Percentiles rank a stretch among this genome's conserved stretches.
phyloP scores from a whole-genome alignment of 768 basidiomycete species.

The Leccinum pellstonianum region DNA sequence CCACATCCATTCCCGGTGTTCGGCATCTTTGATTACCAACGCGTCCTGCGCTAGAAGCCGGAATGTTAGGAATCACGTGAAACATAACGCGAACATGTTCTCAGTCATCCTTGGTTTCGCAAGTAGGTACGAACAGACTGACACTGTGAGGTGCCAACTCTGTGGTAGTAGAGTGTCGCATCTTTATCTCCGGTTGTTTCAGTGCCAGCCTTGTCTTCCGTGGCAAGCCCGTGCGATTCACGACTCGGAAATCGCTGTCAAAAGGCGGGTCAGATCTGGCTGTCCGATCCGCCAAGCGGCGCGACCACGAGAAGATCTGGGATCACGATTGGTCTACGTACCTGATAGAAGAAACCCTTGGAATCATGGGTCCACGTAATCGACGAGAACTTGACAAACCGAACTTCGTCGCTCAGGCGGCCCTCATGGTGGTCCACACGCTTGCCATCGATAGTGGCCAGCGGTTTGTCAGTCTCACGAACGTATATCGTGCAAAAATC shows the following conservation, averaged over 20 bases:
- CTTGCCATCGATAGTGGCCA: constrained; percentile 42
- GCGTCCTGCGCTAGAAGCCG: constrained; percentile 57
- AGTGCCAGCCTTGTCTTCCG: constrained; percentile 53
- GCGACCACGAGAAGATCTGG: not conserved
- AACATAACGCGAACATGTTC: not conserved
- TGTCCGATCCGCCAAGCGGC: not conserved
- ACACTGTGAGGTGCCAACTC: constrained; percentile 69
- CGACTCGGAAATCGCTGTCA: constrained; percentile 56
- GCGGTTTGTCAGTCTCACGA: constrained; percentile 58
- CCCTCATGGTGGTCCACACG: constrained; percentile 45
- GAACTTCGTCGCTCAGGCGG: constrained; percentile 62
- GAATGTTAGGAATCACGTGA: constrained; percentile 4
- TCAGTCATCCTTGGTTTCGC: constrained; percentile 8
- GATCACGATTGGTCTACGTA: constrained; percentile 15
- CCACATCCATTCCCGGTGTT: constrained; percentile 68
- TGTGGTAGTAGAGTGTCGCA: constrained; percentile 77
- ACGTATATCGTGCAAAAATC: constrained; percentile 71
- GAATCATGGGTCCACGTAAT: constrained; percentile 76
- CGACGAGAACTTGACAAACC: constrained; percentile 74
- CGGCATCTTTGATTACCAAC: constrained; percentile 60
- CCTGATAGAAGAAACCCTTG: constrained; percentile 85
- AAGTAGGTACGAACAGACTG: constrained; percentile 20
- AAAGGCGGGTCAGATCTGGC: constrained; percentile 3
- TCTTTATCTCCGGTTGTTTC: constrained; percentile 62
- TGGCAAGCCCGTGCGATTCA: constrained; percentile 42